Evolutionary conservation across 2,329 filamentous ascomycete species (phyloP), one percentile per base, ranked within the genome.

Genomic region (Periconia sp.): DNA sequence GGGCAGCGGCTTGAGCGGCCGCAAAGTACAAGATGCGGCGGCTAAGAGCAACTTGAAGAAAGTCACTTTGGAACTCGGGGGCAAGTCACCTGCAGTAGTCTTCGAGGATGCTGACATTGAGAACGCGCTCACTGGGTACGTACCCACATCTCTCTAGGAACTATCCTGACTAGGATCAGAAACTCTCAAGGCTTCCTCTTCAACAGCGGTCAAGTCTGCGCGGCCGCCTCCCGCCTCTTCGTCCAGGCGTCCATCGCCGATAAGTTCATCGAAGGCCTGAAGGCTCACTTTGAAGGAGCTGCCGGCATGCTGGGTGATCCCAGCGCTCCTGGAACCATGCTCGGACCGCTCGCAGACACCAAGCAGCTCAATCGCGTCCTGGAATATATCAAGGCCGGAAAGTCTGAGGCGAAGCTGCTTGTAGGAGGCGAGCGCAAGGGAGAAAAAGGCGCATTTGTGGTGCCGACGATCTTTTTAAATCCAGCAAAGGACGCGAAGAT

Each of bases 31-130:
- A 32, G 67, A 70, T 23, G 57, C 56, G 18, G 56, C 57, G 6
- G 54, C 50, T 23, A 61, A 54, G 46, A 63, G 56, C 28, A 64
- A 63, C 29, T 46, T 61, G 43, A 66, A 66, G 44, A 71, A 70
- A 37, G 70, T 77, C 15, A 75, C 74, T 4, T 66, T 78, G 1
- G 75, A 78, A 53, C 61, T 76, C 9, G 75, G 75, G 31, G 75
- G 75, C 38, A 78, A 78, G 57, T 68, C 64, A 6, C 74, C 75
- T 12, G 67, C 69, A 15, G 66, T 78, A 12, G 68, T 78, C 28
- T 77, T 78, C 52, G 65, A 71, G 28, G 75, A 78, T 50, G 75
- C 73, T 51, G 70, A 80, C 52, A 61, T 80, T 12, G 70, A 77
- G 17, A 66, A 72, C 24, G 77, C 76, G 3, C 38, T 65, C 2